phyloP scores from a whole-genome alignment of 768 basidiomycete species.

The Termitomyces sp. region DNA sequence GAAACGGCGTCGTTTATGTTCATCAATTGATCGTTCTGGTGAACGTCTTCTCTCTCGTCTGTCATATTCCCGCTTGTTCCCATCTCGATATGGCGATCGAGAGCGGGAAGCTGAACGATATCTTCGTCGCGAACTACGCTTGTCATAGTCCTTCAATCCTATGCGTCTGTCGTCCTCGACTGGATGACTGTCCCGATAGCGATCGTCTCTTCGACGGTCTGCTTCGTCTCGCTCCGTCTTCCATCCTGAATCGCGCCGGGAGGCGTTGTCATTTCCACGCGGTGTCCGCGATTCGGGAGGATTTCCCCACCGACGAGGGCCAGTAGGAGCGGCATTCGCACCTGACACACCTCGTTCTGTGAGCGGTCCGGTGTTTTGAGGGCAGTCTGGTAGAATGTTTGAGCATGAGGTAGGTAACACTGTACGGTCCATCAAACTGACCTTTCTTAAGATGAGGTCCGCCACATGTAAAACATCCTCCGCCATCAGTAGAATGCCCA shows the following conservation, averaged over 20 bases:
- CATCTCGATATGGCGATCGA: slow-evolving; percentile 22
- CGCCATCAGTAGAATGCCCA: slow-evolving; percentile 47
- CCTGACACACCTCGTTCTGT: slow-evolving; percentile 27
- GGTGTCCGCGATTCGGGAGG: slow-evolving; percentile 27
- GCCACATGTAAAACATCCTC: slow-evolving; percentile 90
- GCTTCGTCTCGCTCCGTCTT: slow-evolving; percentile 19
- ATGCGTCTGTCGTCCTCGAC: slow-evolving; percentile 2
- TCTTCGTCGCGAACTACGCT: slow-evolving; percentile 19
- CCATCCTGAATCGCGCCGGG: slow-evolving; percentile 21
- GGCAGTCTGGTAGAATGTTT: slow-evolving; percentile 34
- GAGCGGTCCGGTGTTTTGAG: slow-evolving; percentile 40
- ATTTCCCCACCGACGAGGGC: slow-evolving; percentile 27
- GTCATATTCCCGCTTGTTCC: slow-evolving; percentile 16
- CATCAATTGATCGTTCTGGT: slow-evolving; percentile 24
- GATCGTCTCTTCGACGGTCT: slow-evolving; percentile 18
- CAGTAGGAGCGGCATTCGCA: slow-evolving; percentile 26
- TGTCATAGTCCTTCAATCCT: slow-evolving; percentile 20
- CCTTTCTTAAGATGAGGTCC: slow-evolving; percentile 93
- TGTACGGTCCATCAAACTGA: slow-evolving; percentile 20
- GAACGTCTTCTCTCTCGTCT: slow-evolving; percentile 25
- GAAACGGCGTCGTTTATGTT: slow-evolving; percentile 50
- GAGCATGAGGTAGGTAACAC: not conserved
- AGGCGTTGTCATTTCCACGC: slow-evolving; percentile 20
- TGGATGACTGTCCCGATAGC: slow-evolving; percentile 6
- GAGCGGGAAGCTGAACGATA: slow-evolving; percentile 25